phyloP scores from a whole-genome alignment of 2,329 filamentous ascomycete genomes.

The Aspergillus spinulosporus region DNA sequence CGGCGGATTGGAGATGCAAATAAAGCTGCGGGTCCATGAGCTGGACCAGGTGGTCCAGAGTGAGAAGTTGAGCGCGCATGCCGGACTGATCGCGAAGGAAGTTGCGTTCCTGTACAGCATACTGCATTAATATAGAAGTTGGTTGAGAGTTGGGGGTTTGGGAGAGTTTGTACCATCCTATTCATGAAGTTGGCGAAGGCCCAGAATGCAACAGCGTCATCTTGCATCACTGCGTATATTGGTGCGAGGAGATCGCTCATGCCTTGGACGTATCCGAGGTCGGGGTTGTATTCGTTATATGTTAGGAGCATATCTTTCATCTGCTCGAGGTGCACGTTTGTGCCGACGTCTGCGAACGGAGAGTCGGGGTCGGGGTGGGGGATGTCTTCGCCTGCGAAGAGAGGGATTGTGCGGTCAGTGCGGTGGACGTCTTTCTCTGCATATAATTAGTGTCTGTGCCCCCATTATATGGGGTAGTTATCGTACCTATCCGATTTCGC shows the following conservation, averaged over 20 bases:
- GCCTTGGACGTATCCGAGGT: constrained; percentile 94
- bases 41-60: constrained; percentile 90
- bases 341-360: constrained; percentile 87
- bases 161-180: constrained; percentile 64
- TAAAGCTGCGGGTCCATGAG: constrained; percentile 97
- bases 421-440: constrained; percentile 98
- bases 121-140: not conserved
- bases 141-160: not conserved
- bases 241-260: constrained; percentile 97
- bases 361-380: constrained; percentile 95
- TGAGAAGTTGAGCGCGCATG: constrained; percentile 88
- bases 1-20: constrained; percentile 80
- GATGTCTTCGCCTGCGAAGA: constrained; percentile 94
- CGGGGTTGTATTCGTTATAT: constrained; percentile 96
- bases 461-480: not conserved
- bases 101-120: constrained; percentile 68
- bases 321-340: constrained; percentile 96
- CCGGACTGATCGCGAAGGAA: constrained; percentile 94
- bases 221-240: constrained; percentile 95
- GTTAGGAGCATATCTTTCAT: constrained; percentile 99
- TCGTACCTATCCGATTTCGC: constrained; percentile 83
- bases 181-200: constrained; percentile 95
- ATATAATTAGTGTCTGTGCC: constrained; percentile 15
- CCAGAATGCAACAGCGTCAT: constrained; percentile 97
- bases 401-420: constrained; percentile 90